phyloP scores from a whole-genome alignment of 495 filamentous ascomycete species.

The Cairneyella variabilis region DNA sequence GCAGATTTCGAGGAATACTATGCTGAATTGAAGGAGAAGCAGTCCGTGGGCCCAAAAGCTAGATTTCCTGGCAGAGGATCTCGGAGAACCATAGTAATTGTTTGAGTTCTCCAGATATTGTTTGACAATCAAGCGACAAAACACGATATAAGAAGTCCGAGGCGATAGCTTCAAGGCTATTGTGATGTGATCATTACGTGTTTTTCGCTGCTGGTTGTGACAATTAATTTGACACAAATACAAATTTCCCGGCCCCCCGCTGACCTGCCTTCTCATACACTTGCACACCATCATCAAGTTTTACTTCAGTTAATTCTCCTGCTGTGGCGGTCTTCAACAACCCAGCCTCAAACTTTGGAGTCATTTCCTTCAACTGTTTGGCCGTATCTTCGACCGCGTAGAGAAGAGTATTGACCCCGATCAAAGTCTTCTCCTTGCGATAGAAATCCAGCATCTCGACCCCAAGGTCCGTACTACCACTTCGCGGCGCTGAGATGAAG shows the following conservation, averaged over 20 bases:
- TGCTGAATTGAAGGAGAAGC: not conserved
- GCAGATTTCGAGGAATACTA: constrained; percentile 6
- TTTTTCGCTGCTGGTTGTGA: no score
- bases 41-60: not conserved
- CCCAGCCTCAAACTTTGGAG: constrained; percentile 25
- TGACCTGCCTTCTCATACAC: constrained; percentile 23
- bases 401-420: constrained; percentile 29
- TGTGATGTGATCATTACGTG: no score
- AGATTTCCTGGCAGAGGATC: constrained; percentile 2
- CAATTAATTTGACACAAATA: constrained; percentile 12
- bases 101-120: not conserved
- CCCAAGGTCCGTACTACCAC: constrained; percentile 23
- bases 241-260: constrained; percentile 20
- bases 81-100: constrained; percentile 3
- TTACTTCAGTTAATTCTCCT: constrained; percentile 24
- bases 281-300: constrained; percentile 20
- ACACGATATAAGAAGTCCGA: no score
- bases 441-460: constrained; percentile 31
- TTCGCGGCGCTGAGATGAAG: constrained; percentile 30
- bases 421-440: constrained; percentile 26
- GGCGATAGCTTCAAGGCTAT: no score
- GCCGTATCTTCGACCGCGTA: constrained; percentile 22
- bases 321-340: constrained; percentile 17
- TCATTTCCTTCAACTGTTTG: constrained; percentile 12
- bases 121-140: no score